Conservation (phyloP, 345 rosid species). For the Eucalyptus urophylla region DNA sequence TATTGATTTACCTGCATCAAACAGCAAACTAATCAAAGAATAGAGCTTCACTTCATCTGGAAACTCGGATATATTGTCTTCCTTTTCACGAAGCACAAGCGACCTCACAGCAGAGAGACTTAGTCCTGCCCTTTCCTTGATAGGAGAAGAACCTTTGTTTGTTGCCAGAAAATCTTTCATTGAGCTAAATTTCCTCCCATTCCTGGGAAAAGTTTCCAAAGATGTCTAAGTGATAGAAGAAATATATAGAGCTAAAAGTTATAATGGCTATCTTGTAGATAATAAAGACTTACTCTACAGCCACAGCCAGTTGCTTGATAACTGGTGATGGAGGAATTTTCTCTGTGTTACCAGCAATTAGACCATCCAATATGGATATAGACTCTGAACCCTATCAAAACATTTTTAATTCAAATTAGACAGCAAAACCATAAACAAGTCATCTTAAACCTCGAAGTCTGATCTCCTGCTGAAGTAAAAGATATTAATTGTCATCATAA, state of each 20-base stretch:
- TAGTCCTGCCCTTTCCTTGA: slow-evolving; percentile 67
- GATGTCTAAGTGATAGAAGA: background rate
- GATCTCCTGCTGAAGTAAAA: background rate
- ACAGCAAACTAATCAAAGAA: slow-evolving; percentile 40
- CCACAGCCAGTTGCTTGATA: slow-evolving; percentile 72
- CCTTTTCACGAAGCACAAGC: slow-evolving; percentile 88
- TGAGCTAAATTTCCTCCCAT: slow-evolving; percentile 56
- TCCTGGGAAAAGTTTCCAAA: slow-evolving; percentile 23
- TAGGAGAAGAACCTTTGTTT: slow-evolving; percentile 73
- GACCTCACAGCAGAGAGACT: slow-evolving; percentile 86
- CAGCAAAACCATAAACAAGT: background rate
- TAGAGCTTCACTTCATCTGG: slow-evolving; percentile 58
- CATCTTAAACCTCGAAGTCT: background rate
- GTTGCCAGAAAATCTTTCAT: slow-evolving; percentile 72
- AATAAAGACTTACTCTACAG: slow-evolving; percentile 63
- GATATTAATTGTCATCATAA: background rate
- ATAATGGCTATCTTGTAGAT: background rate
- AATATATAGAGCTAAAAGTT: background rate
- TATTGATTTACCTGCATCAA: slow-evolving; percentile 53
- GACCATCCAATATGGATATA: slow-evolving; percentile 32
- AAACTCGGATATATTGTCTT: slow-evolving; percentile 49
- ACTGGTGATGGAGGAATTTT: slow-evolving; percentile 59
- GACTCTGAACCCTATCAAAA: slow-evolving; percentile 44
- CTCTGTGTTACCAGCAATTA: slow-evolving; percentile 38
- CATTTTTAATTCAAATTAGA: background rate